Evolutionary conservation across 1,139 yeast genomes (phyloP).

Genomic region (Hansenula sp.): DNA sequence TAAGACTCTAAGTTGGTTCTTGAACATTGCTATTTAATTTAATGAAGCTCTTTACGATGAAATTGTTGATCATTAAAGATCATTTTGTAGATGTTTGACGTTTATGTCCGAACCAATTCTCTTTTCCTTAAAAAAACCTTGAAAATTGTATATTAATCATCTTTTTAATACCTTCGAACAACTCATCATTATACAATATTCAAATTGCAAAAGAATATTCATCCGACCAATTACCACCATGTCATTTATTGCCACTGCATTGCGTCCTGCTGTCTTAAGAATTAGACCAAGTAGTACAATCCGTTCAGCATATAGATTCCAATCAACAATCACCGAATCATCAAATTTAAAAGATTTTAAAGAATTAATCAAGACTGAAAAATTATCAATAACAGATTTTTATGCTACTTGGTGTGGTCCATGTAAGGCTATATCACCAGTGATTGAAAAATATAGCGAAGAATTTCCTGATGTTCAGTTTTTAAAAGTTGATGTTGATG

Average conservation of each 20-base stretch:
- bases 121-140: too few species aligned
- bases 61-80: too few species aligned
- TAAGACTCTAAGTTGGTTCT: too few species aligned
- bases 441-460: slow-evolving; percentile 60
- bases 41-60: too few species aligned
- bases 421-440: slow-evolving; percentile 82
- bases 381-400: slow-evolving; percentile 75
- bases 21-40: too few species aligned
- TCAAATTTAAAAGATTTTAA: slow-evolving; percentile 41
- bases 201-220: too few species aligned
- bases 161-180: too few species aligned
- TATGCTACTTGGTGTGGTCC: slow-evolving; percentile 95
- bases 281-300: slow-evolving; percentile 3
- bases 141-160: too few species aligned
- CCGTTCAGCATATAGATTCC: background rate
- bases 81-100: too few species aligned
- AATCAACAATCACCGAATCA: slow-evolving; percentile 25
- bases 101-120: too few species aligned
- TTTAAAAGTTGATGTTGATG: slow-evolving; percentile 80
- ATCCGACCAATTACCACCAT: background rate
- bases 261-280: slow-evolving; percentile 5
- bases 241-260: slow-evolving; percentile 2
- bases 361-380: slow-evolving; percentile 40
- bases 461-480: slow-evolving; percentile 52
- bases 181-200: too few species aligned